Base-by-base conservation (phyloP, 2,329 filamentous ascomycete species). In the Aspergillus chevalieri region DNA sequence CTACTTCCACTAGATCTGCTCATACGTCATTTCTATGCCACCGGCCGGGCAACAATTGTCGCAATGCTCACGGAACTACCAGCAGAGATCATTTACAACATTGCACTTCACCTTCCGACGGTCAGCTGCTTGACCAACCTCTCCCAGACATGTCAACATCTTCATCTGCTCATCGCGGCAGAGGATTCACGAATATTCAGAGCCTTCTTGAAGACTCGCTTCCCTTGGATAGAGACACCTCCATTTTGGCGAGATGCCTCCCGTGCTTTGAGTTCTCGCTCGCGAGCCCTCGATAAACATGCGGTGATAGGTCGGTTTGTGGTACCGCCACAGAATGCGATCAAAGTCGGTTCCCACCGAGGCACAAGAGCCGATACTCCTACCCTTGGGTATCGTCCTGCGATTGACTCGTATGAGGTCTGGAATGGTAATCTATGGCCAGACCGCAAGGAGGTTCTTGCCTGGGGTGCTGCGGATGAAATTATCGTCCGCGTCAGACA, bases 391-490 rank as follows among this genome's bases (percentile, higher is more conserved):
- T 85, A 82, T 55, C 76, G 75, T 21, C 81, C 82, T 15, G 72
- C 73, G 39, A 73, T 83, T 44, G 78, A 82, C 57, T 79, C 78
- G 49, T 81, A 81, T 56, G 79, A 82, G 56, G 65, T 69, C n/a
- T 74, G 73, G 67, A 71, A 67, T 39, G 71, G 70, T 2, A 64
- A 65, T 1, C 66, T 65, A 49, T 79, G 75, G 75, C 63, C 65
- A 43, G 69, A 77, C 44, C 70, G 78, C 54, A 75, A 72, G 57
- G 81, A 84, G 58, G 74, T 80, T 0, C 62, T 85, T 6, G 78
- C 75, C 2, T 83, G 80, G 75, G 81, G 81, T 47, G 81, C 81
- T 10, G 82, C 79, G 1, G 77, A 81, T 2, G 74, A 81, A 50
- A 60, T 85, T 8, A 65, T 78, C 4, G 53, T 82, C 49, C 70